Evolutionary conservation across 2,329 filamentous ascomycete genomes (phyloP).

Genomic region (Hirsutella minnesotensis): DNA sequence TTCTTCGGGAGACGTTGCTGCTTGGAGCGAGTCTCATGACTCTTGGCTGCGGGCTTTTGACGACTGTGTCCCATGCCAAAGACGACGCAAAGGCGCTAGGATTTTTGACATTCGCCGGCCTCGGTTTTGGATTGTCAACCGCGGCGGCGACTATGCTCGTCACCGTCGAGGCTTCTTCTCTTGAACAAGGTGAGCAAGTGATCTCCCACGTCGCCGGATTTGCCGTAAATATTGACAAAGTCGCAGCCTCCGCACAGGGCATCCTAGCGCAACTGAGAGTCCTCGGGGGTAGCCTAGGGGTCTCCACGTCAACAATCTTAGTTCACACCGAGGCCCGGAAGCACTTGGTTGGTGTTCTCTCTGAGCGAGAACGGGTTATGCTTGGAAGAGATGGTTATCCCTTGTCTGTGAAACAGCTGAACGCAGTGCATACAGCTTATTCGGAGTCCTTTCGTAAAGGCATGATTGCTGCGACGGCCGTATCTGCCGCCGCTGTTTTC

Average conservation of each 20-base stretch:
- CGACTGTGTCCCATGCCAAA: constrained; percentile 17
- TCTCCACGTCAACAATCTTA: constrained; percentile 38
- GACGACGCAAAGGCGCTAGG: constrained; percentile 35
- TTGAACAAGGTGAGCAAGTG: constrained; percentile 30
- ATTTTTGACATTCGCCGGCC: constrained; percentile 36
- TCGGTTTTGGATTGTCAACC: constrained; percentile 39
- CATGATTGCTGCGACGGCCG: constrained; percentile 32
- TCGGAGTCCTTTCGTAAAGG: constrained; percentile 31
- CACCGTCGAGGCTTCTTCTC: constrained; percentile 25
- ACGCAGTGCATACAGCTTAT: constrained; percentile 25
- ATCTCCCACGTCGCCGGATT: no score
- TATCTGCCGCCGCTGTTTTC: constrained; percentile 28
- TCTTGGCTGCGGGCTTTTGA: constrained; percentile 35
- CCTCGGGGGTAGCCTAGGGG: constrained; percentile 41
- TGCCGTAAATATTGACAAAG: not conserved
- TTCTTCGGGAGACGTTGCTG: constrained; percentile 30
- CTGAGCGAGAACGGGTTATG: constrained; percentile 15
- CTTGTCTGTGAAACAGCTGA: constrained; percentile 17
- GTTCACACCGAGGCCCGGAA: constrained; percentile 19
- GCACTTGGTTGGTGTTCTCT: constrained; percentile 15
- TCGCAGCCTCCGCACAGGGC: constrained; percentile 36
- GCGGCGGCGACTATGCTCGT: constrained; percentile 35
- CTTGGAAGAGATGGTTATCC: constrained; percentile 10
- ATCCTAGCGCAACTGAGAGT: constrained; percentile 39
- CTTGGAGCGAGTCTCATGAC: constrained; percentile 29